Evolutionary conservation across 1,284 basidiomycete species (phyloP).

Genomic region (Acaromyces ingoldii): DNA sequence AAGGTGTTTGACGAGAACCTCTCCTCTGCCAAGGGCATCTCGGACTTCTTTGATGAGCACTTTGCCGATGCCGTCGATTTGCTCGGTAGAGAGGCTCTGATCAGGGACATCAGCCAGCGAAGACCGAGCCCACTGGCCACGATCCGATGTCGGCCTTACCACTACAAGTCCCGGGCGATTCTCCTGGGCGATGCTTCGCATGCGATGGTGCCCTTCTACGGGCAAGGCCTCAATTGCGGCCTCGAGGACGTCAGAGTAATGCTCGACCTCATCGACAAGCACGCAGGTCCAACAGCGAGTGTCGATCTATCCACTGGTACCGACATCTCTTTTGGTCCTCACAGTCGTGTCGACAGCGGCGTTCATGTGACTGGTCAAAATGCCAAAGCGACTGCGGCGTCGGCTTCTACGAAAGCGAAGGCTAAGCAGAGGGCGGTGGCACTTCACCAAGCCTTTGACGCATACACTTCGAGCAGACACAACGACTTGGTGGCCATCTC

Average conservation of each 20-base stretch:
- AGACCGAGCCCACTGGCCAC: conserved; percentile 83
- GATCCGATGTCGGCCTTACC: conserved; percentile 82
- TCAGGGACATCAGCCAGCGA: conserved; percentile 70
- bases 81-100: conserved; percentile 72
- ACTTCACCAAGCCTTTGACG: conserved; percentile 65
- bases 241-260: conserved; percentile 93
- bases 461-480: conserved; percentile 75
- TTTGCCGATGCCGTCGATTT: conserved; percentile 81
- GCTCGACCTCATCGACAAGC: conserved; percentile 66
- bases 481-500: conserved; percentile 84
- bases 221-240: conserved; percentile 92
- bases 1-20: conserved; percentile 62
- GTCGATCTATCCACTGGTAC: neutral
- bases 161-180: conserved; percentile 80
- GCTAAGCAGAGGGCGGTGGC: conserved; percentile 52
- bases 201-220: conserved; percentile 97
- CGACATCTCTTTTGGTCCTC: neutral
- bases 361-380: neutral
- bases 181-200: conserved; percentile 92
- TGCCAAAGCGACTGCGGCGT: no score
- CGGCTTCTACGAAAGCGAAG: conserved; percentile 17
- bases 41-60: conserved; percentile 72
- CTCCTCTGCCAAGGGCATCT: conserved; percentile 55
- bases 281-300: conserved; percentile 37
- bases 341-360: neutral